Evolutionary conservation across 2,329 filamentous ascomycete genomes (phyloP).

Genomic region (Chaetomium sp.): DNA sequence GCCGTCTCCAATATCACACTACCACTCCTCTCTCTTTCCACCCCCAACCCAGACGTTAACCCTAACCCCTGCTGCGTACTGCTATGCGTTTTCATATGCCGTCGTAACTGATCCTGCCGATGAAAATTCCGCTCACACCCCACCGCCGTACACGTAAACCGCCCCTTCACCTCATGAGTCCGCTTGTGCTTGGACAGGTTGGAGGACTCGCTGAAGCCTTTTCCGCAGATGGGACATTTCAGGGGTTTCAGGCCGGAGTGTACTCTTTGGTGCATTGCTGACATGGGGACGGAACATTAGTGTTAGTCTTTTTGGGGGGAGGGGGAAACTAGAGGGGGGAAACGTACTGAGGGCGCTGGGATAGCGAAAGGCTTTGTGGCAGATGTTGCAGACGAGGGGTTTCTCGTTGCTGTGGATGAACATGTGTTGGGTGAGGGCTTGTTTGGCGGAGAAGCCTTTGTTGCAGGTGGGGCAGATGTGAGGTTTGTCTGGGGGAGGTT

Average conservation of each 20-base stretch:
- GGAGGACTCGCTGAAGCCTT: constrained; percentile 57
- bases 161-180: constrained; percentile 50
- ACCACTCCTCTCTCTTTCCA: too few species aligned
- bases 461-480: constrained; percentile 51
- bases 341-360: constrained; percentile 59
- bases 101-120: constrained; percentile 53
- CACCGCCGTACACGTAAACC: constrained; percentile 40
- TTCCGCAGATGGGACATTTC: constrained; percentile 51
- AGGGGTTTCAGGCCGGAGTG: constrained; percentile 61
- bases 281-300: neutral
- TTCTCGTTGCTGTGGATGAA: constrained; percentile 61
- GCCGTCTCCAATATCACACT: too few species aligned
- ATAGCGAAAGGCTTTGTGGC: constrained; percentile 56
- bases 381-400: constrained; percentile 54
- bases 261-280: constrained; percentile 60
- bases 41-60: too few species aligned
- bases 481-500: constrained; percentile 47
- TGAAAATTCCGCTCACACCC: constrained; percentile 53
- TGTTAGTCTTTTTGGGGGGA: neutral
- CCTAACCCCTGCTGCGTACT: too few species aligned
- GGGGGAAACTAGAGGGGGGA: neutral
- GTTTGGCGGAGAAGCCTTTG: constrained; percentile 56
- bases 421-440: constrained; percentile 61
- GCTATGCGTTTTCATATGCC: constrained; percentile 40
- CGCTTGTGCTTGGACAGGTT: constrained; percentile 61